Percentiles rank a stretch among this genome's conserved stretches.
Evolutionary conservation across 192 early-diverging fungal genomes (phyloP).

Genomic region (Diversispora eburnea): DNA sequence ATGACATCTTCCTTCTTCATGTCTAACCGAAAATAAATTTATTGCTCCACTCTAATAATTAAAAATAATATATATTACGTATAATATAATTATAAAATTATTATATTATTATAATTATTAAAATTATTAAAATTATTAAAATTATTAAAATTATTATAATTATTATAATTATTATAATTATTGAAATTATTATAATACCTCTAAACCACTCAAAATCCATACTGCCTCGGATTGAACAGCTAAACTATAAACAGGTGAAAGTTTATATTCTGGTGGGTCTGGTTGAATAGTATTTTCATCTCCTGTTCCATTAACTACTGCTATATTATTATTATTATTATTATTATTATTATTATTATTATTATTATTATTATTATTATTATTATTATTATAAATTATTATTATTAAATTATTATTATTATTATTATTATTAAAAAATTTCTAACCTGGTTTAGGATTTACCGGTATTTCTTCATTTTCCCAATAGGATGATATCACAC

Average conservation of each 20-base stretch:
- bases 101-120: too few species aligned
- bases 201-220: constrained; percentile 77
- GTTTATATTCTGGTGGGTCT: constrained; percentile 46
- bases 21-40: constrained; percentile 81
- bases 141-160: too few species aligned
- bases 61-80: not conserved
- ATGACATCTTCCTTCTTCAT: constrained; percentile 91
- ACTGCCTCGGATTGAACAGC: constrained; percentile 90
- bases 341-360: too few species aligned
- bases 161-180: too few species aligned
- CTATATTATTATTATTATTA: constrained; percentile 13
- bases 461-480: constrained; percentile 73
- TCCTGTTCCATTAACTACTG: constrained; percentile 10
- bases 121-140: too few species aligned
- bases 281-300: constrained; percentile 28
- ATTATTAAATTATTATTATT: too few species aligned
- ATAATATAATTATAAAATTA: not conserved
- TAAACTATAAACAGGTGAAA: constrained; percentile 90
- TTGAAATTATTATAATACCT: constrained; percentile 40
- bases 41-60: constrained; percentile 68
- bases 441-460: constrained; percentile 2
- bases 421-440: too few species aligned
- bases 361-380: not conserved
- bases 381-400: too few species aligned
- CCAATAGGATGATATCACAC: constrained; percentile 75